phyloP scores from a whole-genome alignment of 208 protist species.

The Strigomonas galati region DNA sequence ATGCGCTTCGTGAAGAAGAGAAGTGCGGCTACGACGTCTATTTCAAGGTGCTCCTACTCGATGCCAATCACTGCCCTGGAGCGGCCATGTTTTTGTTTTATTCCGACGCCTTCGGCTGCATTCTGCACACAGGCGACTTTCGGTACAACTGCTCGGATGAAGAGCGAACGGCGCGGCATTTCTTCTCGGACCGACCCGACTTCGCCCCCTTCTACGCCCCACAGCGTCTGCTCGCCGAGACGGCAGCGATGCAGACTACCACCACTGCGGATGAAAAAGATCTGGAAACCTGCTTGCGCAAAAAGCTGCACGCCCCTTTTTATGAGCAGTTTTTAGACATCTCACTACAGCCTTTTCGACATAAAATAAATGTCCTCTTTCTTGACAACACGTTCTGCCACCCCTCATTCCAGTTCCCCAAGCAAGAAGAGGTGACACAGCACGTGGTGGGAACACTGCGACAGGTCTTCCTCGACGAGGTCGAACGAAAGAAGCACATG shows the following conservation, averaged over 20 bases:
- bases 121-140: conserved; percentile 93
- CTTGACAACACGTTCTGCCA: conserved; percentile 94
- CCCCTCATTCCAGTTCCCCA: conserved; percentile 73
- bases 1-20: too few relatives aligned
- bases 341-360: conserved; percentile 39
- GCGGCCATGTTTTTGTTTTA: conserved; percentile 88
- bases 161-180: neutral
- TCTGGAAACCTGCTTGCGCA: too few relatives aligned
- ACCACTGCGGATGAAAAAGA: too few relatives aligned
- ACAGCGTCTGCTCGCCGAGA: too few relatives aligned
- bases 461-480: conserved; percentile 30
- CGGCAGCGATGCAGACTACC: too few relatives aligned
- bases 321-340: conserved; percentile 61
- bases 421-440: conserved; percentile 49
- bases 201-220: neutral
- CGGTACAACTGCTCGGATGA: conserved; percentile 62
- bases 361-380: conserved; percentile 72
- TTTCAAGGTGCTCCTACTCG: too few relatives aligned
- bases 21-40: too few relatives aligned
- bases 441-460: conserved; percentile 47
- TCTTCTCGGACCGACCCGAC: neutral
- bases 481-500: neutral
- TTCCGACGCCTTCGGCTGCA: conserved; percentile 39
- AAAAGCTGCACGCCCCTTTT: conserved; percentile 12
- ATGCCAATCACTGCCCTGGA: conserved; percentile 91